Percentiles rank a stretch among this genome's conserved stretches.
phyloP scores from a whole-genome alignment of 306 rosid species.

The Cicer chorassanicum region DNA sequence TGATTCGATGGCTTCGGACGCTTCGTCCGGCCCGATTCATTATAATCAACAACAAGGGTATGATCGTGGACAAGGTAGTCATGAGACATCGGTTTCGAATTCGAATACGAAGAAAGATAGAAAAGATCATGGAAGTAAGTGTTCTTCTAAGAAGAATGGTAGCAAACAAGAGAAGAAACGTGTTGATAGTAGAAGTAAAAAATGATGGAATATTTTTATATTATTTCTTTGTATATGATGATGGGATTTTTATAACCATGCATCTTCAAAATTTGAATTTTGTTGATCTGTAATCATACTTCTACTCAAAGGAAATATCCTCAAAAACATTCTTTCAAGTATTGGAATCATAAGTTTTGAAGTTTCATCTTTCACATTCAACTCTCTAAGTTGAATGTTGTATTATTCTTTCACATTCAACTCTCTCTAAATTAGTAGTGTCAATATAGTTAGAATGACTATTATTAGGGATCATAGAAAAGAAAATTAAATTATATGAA shows the following conservation, averaged over 20 bases:
- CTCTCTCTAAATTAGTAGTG: background rate
- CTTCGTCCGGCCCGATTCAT: constrained; percentile 73
- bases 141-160: constrained; percentile 54
- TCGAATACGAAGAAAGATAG: constrained; percentile 50
- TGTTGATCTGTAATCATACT: constrained; percentile 45
- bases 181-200: constrained; percentile 61
- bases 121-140: constrained; percentile 57
- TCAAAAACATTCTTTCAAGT: constrained; percentile 33
- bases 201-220: constrained; percentile 40
- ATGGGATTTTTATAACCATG: constrained; percentile 48
- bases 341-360: constrained; percentile 33
- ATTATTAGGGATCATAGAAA: background rate
- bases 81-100: constrained; percentile 34
- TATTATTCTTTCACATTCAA: background rate
- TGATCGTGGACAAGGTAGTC: constrained; percentile 32
- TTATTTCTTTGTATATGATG: constrained; percentile 39
- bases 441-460: no score
- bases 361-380: constrained; percentile 14
- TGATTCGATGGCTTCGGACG: constrained; percentile 87
- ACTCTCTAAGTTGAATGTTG: constrained; percentile 24
- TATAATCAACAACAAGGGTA: constrained; percentile 18
- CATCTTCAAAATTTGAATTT: constrained; percentile 42
- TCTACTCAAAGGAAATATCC: constrained; percentile 35
- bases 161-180: constrained; percentile 66
- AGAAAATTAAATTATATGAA: background rate